These are phyloP conservation scores for Phylloporus arenicola DNA, from an alignment of 768 basidiomycete genomes.

Conservation along the genomic window DNA sequence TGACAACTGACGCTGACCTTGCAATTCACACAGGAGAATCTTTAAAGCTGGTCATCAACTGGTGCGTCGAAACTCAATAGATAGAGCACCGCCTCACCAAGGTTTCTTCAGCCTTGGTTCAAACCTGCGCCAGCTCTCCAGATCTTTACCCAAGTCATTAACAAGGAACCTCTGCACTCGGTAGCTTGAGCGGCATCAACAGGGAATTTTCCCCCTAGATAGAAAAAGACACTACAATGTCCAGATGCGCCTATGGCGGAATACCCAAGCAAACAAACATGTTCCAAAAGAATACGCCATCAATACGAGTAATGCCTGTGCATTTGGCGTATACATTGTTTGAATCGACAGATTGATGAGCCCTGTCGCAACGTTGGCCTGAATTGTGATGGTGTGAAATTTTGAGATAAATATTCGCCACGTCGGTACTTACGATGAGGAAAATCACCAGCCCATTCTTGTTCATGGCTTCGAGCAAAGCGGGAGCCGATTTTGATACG, in stretches of 20 bases:
- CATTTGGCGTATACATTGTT: constrained; percentile 73
- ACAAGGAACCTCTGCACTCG: constrained; percentile 49
- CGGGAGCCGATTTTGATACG: constrained; percentile 31
- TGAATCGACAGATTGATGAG: constrained; percentile 70
- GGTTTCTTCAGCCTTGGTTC: constrained; percentile 47
- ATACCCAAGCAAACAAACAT: constrained; percentile 60
- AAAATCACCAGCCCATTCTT: constrained; percentile 75
- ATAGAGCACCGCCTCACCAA: neutral
- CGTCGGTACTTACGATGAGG: constrained; percentile 55
- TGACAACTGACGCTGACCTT: neutral
- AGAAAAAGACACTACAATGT: constrained; percentile 7
- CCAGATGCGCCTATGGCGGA: constrained; percentile 34
- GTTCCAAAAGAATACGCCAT: constrained; percentile 53
- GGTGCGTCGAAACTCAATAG: constrained; percentile 32
- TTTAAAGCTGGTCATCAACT: constrained; percentile 59
- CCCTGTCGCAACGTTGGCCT: constrained; percentile 90
- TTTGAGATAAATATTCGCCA: too few relatives aligned
- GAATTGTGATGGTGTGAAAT: neutral
- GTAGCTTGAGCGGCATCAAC: constrained; percentile 24
- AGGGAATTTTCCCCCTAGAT: neutral
- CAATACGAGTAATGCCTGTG: constrained; percentile 57
- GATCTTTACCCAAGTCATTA: constrained; percentile 54
- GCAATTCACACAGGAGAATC: constrained; percentile 38
- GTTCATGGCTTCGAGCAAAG: constrained; percentile 77
- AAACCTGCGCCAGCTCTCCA: constrained; percentile 53